These are phyloP conservation scores for Agapanthus africanus DNA, from an alignment of 106 monocot species.

Conservation along the genomic window DNA sequence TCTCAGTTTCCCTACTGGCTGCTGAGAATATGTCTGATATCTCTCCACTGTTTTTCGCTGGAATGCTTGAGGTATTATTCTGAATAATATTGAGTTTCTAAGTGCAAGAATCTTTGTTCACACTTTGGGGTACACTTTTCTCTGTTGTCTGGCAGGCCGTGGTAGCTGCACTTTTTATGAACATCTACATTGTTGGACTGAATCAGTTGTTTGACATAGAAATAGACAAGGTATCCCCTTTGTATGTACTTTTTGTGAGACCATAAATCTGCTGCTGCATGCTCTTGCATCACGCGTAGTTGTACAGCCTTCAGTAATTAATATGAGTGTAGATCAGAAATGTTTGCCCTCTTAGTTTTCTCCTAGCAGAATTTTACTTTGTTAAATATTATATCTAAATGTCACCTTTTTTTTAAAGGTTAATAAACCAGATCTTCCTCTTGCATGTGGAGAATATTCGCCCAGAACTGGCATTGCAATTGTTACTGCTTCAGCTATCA, in stretches of 20 bases:
- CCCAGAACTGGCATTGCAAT: conserved; percentile 47
- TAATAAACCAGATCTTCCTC: conserved; percentile 88
- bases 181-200: conserved; percentile 95
- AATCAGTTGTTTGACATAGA: conserved; percentile 96
- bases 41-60: conserved; percentile 71
- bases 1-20: conserved; percentile 90
- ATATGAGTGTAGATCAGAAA: neutral
- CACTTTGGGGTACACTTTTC: neutral
- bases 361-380: neutral
- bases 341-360: neutral
- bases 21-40: conserved; percentile 66
- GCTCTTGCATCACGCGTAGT: neutral
- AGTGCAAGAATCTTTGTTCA: conserved; percentile 4
- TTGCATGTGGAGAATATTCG: conserved; percentile 94
- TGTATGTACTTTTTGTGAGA: neutral
- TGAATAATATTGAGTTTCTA: neutral
- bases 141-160: conserved; percentile 48
- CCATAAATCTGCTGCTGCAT: neutral
- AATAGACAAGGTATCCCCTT: conserved; percentile 82
- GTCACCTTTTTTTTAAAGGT: conserved; percentile 42
- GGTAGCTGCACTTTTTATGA: conserved; percentile 93
- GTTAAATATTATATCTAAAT: neutral
- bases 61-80: conserved; percentile 64
- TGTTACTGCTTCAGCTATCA: conserved; percentile 52
- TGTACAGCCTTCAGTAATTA: neutral